Base-by-base conservation (phyloP, 2,329 filamentous ascomycete species). In the Plenodomus biglobosus region DNA sequence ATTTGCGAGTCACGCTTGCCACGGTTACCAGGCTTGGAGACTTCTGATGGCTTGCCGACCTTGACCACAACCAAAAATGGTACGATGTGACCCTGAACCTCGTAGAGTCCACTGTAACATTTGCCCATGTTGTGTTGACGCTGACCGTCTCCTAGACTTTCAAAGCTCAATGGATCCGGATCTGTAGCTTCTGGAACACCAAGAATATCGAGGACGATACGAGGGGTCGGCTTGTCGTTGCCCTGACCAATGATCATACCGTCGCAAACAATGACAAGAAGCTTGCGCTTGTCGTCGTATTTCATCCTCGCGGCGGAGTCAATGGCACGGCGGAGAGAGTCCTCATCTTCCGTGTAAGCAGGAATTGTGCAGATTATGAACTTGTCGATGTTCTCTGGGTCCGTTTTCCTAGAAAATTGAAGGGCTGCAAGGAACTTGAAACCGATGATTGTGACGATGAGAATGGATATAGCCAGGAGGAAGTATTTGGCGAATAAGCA, bases 101-200 rank as follows among this genome's bases (percentile, higher is more conserved):
- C 94, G 71, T 99, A 99, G 4, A 99, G 80, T 66, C 94, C 94
- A 17, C 94, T 96, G 75, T 99, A 99, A 57, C 96, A 85, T 75
- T 99, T 99, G 73, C 89, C 94, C 92, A 97, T 97, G 74, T 99
- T 99, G 79, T 97, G 94, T 73, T 97, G 94, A 76, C 95, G 96
- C 75, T 88, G 84, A 69, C 94, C 94, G 74, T 97, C 92, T 50
- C 94, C 94, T 30, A 99, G 82, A 68, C 90, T 92, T 71, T 99
- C 92, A 63, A 99, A 99, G 79, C 91, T 96, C 48, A 99, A 80
- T 2, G 94, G 90, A 70, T 97, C 92, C 0, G 95, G 94, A 66
- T 99, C 92, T 15, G 96, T 88, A 2, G 87, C 89, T 61, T 96
- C 92, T 1, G 91, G 88, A 22, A 99, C 94, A 56, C 94, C 94